Evolutionary conservation across 352 stramenopile species (phyloP), one percentile per base, ranked within the genome.

Genomic region (Globisporangium paroecandrum): DNA sequence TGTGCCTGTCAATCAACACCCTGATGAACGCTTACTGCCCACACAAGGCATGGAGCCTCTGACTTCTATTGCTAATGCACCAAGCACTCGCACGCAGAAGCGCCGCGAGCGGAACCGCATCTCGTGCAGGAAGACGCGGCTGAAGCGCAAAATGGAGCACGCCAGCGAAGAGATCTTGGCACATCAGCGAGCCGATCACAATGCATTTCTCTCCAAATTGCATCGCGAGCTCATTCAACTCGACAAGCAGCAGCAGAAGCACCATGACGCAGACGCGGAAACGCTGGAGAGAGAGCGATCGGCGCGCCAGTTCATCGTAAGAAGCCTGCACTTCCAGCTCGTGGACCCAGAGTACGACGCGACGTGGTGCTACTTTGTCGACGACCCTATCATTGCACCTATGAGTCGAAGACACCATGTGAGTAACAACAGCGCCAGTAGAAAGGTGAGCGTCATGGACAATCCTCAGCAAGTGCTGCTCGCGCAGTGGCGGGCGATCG

Each of bases 121-220:
- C 8, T 84, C 77, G 13, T 83, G 77, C 41, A 75, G 77, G 47
- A 86, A 85, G 61, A 81, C 76, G 22, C 75, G 79, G 9, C 66
- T 85, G 3, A 83, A 81, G 58, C 76, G 76, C 24, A 84, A 85
- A 56, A 62, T 80, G 13, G 64, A 79, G 29, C 77, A 83, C 8
- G 53, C 69, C n/a, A 57, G 62, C 12, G 67, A 73, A 5, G 49
- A 73, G 25, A 13, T 77, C 36, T 46, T 83, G 7, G 62, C 69
- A 57, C 61, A 55, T 32, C 69, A 76, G 29, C 75, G 79, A 22
- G 56, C 77, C 29, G 56, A 73, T 38, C 74, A 75, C n/a, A 67
- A 77, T 1, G 47, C 65, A 24, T 84, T 77, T 58, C 73, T 87
- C 13, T 65, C 60, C 15, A 64, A 76, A 29, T 56, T 87, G 13